Conservation (phyloP, 371 early-diverging fungal species). For the Coemansia sp. region DNA sequence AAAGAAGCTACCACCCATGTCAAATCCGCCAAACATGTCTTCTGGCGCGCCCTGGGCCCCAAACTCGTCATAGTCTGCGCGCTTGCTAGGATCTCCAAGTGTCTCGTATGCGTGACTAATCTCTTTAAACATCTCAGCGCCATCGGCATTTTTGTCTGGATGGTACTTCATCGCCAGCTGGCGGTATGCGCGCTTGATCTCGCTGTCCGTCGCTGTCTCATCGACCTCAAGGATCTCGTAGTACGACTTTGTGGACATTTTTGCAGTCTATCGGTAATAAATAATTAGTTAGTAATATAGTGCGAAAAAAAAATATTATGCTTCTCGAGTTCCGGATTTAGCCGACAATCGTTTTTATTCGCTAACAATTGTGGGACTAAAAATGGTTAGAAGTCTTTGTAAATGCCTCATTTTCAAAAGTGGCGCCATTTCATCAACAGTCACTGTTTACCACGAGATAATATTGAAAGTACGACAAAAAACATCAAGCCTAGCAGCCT, state of each 20-base stretch:
- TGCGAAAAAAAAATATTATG: not conserved
- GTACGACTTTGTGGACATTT: slow-evolving; percentile 53
- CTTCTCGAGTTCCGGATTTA: not conserved
- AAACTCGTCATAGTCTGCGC: slow-evolving; percentile 83
- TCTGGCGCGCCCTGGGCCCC: slow-evolving; percentile 79
- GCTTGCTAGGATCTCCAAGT: slow-evolving; percentile 83
- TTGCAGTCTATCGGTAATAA: not conserved
- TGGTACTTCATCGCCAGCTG: slow-evolving; percentile 84
- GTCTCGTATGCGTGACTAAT: slow-evolving; percentile 93
- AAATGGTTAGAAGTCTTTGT: not conserved
- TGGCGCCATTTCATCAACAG: slow-evolving; percentile 1
- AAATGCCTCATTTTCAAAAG: not conserved
- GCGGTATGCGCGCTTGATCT: slow-evolving; percentile 91
- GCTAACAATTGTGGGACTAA: not conserved
- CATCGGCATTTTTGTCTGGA: slow-evolving; percentile 91
- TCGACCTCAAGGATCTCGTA: slow-evolving; percentile 88
- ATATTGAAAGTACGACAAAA: not conserved
- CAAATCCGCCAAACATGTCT: slow-evolving; percentile 54
- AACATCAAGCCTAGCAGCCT: not conserved
- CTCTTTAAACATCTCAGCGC: slow-evolving; percentile 87
- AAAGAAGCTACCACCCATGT: slow-evolving; percentile 86
- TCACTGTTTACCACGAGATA: not conserved
- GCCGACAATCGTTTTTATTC: not conserved
- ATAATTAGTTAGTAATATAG: not conserved
- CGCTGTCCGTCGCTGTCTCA: slow-evolving; percentile 70